Conservation (phyloP, 495 filamentous ascomycete genomes). For the Hypoxylon lienhwacheense region DNA sequence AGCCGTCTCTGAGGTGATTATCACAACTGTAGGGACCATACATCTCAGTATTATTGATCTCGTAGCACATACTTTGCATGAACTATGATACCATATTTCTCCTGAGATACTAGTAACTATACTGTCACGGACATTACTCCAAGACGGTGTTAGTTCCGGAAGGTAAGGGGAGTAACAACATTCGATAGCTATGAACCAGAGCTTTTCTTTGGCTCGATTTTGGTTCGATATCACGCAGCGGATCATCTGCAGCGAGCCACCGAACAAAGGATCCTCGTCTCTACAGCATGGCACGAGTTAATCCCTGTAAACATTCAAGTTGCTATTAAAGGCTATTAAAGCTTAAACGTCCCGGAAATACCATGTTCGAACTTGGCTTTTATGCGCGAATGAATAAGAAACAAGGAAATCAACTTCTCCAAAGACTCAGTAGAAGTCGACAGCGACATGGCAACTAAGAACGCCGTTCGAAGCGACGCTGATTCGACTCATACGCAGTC, state of each 20-base stretch:
- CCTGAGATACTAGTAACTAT: neutral
- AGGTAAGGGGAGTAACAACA: neutral
- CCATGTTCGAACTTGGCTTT: neutral
- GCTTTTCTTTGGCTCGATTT: slow-evolving; percentile 7
- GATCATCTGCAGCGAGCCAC: slow-evolving; percentile 10
- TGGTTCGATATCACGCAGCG: slow-evolving; percentile 14
- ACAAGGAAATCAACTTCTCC: slow-evolving; percentile 24
- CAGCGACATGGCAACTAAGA: slow-evolving; percentile 32
- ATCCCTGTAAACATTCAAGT: slow-evolving; percentile 5
- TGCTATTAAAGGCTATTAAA: slow-evolving; percentile 3
- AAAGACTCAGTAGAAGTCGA: slow-evolving; percentile 34
- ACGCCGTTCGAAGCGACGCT: slow-evolving; percentile 7
- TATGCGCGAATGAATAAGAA: slow-evolving; percentile 5
- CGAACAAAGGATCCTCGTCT: neutral
- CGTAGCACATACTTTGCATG: slow-evolving; percentile 1
- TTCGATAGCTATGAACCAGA: slow-evolving; percentile 5
- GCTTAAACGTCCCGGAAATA: neutral
- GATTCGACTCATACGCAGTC: slow-evolving; percentile 18
- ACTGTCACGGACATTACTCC: neutral
- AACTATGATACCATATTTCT: neutral
- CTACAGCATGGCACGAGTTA: slow-evolving; percentile 1
- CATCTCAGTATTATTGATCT: slow-evolving; percentile 13
- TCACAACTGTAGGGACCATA: too few relatives aligned
- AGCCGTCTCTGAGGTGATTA: slow-evolving; percentile 26
- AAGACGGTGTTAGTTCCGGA: neutral